phyloP scores from a whole-genome alignment of 2,329 filamentous ascomycete species.

The Ceratocystis colombiana region DNA sequence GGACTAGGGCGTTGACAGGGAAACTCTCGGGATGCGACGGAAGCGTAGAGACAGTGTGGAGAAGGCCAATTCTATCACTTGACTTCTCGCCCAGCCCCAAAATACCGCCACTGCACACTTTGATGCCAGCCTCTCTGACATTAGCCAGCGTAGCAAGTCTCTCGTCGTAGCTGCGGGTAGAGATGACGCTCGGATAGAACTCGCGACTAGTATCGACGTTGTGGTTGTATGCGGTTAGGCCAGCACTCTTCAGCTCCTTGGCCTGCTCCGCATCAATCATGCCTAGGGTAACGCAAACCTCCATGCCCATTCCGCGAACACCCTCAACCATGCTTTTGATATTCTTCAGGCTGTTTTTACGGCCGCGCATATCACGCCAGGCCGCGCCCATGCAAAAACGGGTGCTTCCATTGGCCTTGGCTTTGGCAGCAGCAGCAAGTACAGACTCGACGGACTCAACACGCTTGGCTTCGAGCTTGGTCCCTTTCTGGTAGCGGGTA shows the following conservation, averaged over 20 bases:
- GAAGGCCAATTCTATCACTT: conserved; percentile 68
- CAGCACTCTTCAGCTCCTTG: conserved; percentile 69
- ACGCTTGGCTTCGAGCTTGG: conserved; percentile 69
- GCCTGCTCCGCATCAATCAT: conserved; percentile 82
- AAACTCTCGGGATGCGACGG: conserved; percentile 80
- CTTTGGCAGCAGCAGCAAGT: conserved; percentile 63
- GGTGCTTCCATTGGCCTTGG: conserved; percentile 74
- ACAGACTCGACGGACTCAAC: conserved; percentile 73
- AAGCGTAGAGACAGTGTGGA: conserved; percentile 72
- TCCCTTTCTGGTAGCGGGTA: conserved; percentile 64
- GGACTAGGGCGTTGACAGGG: conserved; percentile 82
- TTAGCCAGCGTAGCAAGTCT: conserved; percentile 67
- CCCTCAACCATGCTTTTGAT: conserved; percentile 79
- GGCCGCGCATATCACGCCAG: conserved; percentile 87
- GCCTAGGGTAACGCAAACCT: conserved; percentile 84
- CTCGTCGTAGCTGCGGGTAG: conserved; percentile 79
- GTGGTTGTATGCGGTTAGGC: conserved; percentile 87
- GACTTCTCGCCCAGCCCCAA: conserved; percentile 72
- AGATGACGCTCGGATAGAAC: conserved; percentile 78
- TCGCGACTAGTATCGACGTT: conserved; percentile 86
- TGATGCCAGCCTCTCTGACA: conserved; percentile 76
- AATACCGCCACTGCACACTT: conserved; percentile 84
- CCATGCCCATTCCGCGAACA: conserved; percentile 73
- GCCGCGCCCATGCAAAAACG: conserved; percentile 93
- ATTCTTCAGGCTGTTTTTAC: conserved; percentile 72